Evolutionary conservation across 371 early-diverging fungal species (phyloP).

Genomic region (Mortierella sp.): DNA sequence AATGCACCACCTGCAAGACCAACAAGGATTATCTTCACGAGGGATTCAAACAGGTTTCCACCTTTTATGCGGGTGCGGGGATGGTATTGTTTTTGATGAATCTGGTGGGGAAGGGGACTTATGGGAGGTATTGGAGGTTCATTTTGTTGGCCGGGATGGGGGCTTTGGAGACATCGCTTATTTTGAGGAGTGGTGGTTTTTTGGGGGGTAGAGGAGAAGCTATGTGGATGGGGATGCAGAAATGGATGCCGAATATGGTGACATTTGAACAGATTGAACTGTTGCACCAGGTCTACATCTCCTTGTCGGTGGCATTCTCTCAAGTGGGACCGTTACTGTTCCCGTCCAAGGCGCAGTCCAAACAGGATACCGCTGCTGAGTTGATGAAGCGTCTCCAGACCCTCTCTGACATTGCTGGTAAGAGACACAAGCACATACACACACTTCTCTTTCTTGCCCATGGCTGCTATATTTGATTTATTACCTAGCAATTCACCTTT

Average conservation of each 20-base stretch:
- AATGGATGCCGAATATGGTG: conserved; percentile 48
- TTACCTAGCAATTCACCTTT: background rate
- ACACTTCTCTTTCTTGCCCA: background rate
- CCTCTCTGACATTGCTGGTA: background rate
- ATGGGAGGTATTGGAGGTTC: conserved; percentile 71
- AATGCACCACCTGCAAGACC: conserved; percentile 61
- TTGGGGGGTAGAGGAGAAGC: background rate
- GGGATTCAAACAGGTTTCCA: conserved; percentile 25
- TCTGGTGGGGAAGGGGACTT: conserved; percentile 61
- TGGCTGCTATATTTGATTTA: background rate
- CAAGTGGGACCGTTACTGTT: conserved; percentile 67
- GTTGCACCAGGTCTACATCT: conserved; percentile 65
- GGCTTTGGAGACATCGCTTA: conserved; percentile 59
- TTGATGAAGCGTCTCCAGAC: background rate
- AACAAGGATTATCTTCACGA: conserved; percentile 59
- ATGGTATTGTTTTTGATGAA: conserved; percentile 58
- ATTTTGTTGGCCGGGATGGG: conserved; percentile 54
- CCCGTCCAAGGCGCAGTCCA: conserved; percentile 12
- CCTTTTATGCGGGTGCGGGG: conserved; percentile 59
- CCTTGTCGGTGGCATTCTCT: conserved; percentile 60
- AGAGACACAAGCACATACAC: background rate
- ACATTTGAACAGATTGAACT: conserved; percentile 63
- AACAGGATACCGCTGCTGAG: background rate
- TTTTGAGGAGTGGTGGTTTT: background rate
- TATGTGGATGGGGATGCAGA: background rate